A percentile compares a stretch with the other conserved stretches of the same genome.
Conservation (phyloP, 768 basidiomycete genomes). For the Mrakia hoshinonis region DNA sequence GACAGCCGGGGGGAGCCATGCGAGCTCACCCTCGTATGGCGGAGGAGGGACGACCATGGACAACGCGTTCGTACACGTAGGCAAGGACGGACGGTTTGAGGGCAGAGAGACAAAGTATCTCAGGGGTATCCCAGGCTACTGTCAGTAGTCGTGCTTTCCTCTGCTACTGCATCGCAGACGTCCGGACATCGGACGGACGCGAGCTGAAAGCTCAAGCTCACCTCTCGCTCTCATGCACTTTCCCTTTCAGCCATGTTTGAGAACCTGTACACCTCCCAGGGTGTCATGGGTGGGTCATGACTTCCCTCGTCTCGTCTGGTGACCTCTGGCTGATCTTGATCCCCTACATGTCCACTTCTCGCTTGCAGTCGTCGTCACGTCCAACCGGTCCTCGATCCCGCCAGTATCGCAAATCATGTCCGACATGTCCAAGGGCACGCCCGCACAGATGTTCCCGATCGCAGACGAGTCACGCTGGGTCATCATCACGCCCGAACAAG, state of each 20-base stretch:
- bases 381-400: constrained; percentile 14
- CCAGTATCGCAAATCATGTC: constrained; percentile 22
- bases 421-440: constrained; percentile 25
- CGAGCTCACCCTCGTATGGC: background rate
- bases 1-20: background rate
- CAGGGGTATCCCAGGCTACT: constrained; percentile 27
- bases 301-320: background rate
- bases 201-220: background rate
- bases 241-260: constrained; percentile 26
- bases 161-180: background rate
- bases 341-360: background rate
- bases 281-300: constrained; percentile 13
- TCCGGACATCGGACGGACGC: background rate
- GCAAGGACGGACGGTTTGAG: background rate
- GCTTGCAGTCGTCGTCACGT: constrained; percentile 25
- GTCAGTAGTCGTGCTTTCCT: background rate
- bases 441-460: constrained; percentile 21
- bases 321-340: background rate
- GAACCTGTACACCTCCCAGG: constrained; percentile 23
- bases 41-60: constrained; percentile 9
- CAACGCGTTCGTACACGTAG: constrained; percentile 21
- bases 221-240: background rate
- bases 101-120: constrained; percentile 27
- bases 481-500: constrained; percentile 22
- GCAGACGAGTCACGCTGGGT: constrained; percentile 28